Percentiles rank a stretch among this genome's conserved stretches.
These are phyloP conservation scores for Hypocreales sp. DNA, from an alignment of 2,329 filamentous ascomycete genomes.

Conservation along the genomic window DNA sequence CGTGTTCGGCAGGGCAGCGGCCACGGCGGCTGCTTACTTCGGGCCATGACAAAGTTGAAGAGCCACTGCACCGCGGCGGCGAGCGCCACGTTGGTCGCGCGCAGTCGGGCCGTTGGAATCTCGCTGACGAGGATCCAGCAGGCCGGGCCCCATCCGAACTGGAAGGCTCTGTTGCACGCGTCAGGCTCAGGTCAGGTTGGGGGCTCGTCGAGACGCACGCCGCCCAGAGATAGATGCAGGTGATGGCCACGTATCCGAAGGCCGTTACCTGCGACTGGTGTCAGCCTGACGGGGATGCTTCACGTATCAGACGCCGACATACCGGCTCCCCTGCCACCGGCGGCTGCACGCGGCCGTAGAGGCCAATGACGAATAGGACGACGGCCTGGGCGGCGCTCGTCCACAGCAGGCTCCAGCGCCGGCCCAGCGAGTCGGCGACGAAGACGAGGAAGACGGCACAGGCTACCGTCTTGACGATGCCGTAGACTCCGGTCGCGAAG, in stretches of 20 bases:
- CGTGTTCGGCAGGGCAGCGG: neutral
- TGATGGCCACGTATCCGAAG: slow-evolving; percentile 54
- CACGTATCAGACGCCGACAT: too few relatives aligned
- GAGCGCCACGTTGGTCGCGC: slow-evolving; percentile 52
- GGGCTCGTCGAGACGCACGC: too few relatives aligned
- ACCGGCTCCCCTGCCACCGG: slow-evolving; percentile 34
- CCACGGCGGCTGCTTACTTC: slow-evolving; percentile 27
- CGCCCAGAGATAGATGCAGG: slow-evolving; percentile 59
- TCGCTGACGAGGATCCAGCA: slow-evolving; percentile 59
- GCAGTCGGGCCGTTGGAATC: slow-evolving; percentile 50
- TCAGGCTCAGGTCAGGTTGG: too few relatives aligned
- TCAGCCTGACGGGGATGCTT: too few relatives aligned
- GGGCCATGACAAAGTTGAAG: slow-evolving; percentile 59
- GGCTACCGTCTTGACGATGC: slow-evolving; percentile 51
- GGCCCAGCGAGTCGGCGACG: slow-evolving; percentile 53
- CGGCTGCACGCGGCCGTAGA: slow-evolving; percentile 49
- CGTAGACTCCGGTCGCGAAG: slow-evolving; percentile 61
- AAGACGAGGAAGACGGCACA: slow-evolving; percentile 51
- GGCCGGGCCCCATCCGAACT: slow-evolving; percentile 55
- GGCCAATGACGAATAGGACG: slow-evolving; percentile 55
- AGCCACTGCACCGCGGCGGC: slow-evolving; percentile 57
- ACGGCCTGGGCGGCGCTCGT: slow-evolving; percentile 45
- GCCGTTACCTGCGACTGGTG: slow-evolving; percentile 29
- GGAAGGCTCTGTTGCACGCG: slow-evolving; percentile 33
- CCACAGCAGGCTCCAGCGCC: slow-evolving; percentile 44